Evolutionary conservation across 2,329 filamentous ascomycete genomes (phyloP).

Genomic region (Phyllosticta capitalensis): DNA sequence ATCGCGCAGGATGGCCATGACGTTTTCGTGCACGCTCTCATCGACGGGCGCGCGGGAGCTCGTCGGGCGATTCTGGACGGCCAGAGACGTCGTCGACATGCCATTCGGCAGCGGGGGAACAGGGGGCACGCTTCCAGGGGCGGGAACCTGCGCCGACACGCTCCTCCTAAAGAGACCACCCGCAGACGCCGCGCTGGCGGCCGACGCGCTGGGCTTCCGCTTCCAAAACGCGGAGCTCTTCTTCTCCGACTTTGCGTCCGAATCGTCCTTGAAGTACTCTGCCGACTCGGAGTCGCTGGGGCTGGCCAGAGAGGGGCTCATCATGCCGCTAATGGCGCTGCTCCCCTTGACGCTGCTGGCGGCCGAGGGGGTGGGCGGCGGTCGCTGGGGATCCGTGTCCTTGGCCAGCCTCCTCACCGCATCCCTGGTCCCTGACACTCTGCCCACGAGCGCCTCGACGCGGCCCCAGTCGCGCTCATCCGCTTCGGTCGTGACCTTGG

Average conservation of each 20-base stretch:
- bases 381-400: conserved; percentile 60
- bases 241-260: conserved; percentile 41
- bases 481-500: conserved; percentile 26
- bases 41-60: not conserved
- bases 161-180: conserved; percentile 36
- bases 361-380: conserved; percentile 23
- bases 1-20: conserved; percentile 72
- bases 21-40: conserved; percentile 68
- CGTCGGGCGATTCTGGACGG: conserved; percentile 24
- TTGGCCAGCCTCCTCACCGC: conserved; percentile 77
- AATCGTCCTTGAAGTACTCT: conserved; percentile 42
- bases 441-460: conserved; percentile 75
- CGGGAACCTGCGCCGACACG: conserved; percentile 45
- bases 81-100: conserved; percentile 14
- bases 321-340: conserved; percentile 13
- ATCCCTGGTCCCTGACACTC: conserved; percentile 79
- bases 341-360: conserved; percentile 17
- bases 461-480: conserved; percentile 81
- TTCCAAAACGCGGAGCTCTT: conserved; percentile 72
- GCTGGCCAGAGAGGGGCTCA: conserved; percentile 20
- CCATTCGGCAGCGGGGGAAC: conserved; percentile 27
- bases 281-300: conserved; percentile 39
- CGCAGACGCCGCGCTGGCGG: conserved; percentile 25
- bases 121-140: conserved; percentile 26
- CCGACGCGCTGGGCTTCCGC: conserved; percentile 59